Evolutionary conservation across 768 basidiomycete genomes (phyloP).

Genomic region (Tricholoma furcatifolium): DNA sequence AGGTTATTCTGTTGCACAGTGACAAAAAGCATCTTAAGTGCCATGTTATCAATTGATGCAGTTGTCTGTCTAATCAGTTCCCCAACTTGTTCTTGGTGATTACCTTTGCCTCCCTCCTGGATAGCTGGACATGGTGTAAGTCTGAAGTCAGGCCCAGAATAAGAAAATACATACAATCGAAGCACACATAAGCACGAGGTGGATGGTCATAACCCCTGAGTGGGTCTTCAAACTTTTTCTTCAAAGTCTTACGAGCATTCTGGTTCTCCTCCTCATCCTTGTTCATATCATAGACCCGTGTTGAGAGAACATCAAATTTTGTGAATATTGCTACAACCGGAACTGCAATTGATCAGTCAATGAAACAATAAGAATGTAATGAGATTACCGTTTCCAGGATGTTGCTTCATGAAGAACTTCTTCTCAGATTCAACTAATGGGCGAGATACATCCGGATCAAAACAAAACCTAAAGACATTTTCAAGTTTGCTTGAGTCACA

Average conservation of each 20-base stretch:
- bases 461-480: conserved; percentile 35
- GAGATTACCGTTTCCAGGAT: conserved; percentile 23
- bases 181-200: neutral
- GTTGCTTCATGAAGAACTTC: conserved; percentile 27
- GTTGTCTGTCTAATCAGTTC: too few relatives aligned
- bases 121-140: too few relatives aligned
- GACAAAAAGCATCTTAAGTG: too few relatives aligned
- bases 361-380: neutral
- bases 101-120: too few relatives aligned
- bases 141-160: too few relatives aligned
- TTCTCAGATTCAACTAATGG: conserved; percentile 27
- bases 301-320: too few relatives aligned
- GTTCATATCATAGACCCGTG: neutral
- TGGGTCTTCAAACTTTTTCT: conserved; percentile 13
- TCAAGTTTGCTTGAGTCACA: neutral
- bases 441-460: conserved; percentile 25
- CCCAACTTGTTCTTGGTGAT: too few relatives aligned
- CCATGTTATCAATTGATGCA: too few relatives aligned
- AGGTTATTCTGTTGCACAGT: too few relatives aligned
- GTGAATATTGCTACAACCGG: conserved; percentile 30
- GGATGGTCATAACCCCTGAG: conserved; percentile 4
- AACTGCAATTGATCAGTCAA: conserved; percentile 21
- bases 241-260: conserved; percentile 12
- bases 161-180: too few relatives aligned
- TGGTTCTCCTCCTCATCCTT: conserved; percentile 8